Base-by-base conservation (phyloP, 1,284 basidiomycete species). In the Porphyrellus sp. region DNA sequence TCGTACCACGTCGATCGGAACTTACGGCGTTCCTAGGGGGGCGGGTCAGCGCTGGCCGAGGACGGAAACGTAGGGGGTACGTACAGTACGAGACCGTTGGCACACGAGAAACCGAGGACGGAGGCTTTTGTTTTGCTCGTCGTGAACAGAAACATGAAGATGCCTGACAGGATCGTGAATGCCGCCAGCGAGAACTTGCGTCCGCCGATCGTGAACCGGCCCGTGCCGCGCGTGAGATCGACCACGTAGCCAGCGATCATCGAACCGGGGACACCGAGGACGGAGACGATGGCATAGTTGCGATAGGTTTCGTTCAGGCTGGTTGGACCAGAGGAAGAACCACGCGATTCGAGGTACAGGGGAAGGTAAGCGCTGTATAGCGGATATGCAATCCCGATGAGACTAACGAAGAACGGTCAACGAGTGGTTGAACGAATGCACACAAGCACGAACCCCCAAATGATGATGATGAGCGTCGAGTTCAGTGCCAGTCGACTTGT, bases 61-160 rank as follows among this genome's bases (percentile, higher is more conserved):
- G 16, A 6, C 8, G 4, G 11, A 24, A 11, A n/a, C n/a, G n/a
- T 7, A 23, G 35, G n/a, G 8, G 4, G 11, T 3, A 64, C 57
- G 40, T 25, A 63, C 71, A 79, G 72, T 11, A 77, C 79, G 33
- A 84, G 65, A 24, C 73, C 67, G 20, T 75, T 76, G 0, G 77
- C 75, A 52, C 79, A 85, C 39, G 81, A 80, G 59, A 74, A 81
- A 0, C 75, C 83, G 18, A 83, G 71, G 11, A 82, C 71, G 1
- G 73, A 72, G 1, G 69, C 65, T 11, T 72, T 60, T n/a, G 70
- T 79, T 46, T 64, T 74, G 41, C 79, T 78, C 12, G 78, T 79
- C 12, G 84, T 86, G 63, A 85, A 82, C 31, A 78, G 70, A 68
- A 85, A 84, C 55, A 86, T 67, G 65, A 84, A 84, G 43, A 83